Evolutionary conservation across 768 basidiomycete genomes (phyloP), one percentile per base, ranked within the genome.

Genomic region (Phlebiopsis flavidoalba): DNA sequence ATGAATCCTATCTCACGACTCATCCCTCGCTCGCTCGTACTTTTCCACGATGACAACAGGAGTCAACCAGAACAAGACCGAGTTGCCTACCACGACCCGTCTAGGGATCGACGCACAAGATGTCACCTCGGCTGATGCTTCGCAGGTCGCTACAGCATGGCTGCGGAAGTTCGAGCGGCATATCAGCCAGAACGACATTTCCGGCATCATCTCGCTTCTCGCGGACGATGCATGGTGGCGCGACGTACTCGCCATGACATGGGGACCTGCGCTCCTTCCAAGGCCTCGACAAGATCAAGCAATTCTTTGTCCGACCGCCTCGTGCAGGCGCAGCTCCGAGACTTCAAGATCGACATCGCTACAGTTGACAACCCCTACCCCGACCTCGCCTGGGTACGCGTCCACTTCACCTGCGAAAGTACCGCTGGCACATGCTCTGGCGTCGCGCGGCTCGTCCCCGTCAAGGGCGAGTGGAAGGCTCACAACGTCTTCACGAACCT

Each of bases 401-500:
- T 56, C 14, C 64, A 68, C 31, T 77, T 83, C 70, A 71, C 74
- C 21, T 80, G 86, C 65, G 73, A 77, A 60, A 77, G 73, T 35
- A 72, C 65, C n/a, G 66, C 74, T 14, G 79, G 77, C 0, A 67
- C 71, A 50, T 75, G 70, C 40, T 59, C 51, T 53, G 82, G 80
- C 36, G 65, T 85, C 54, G 74, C 80, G 54, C 78, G 80, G 37
- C 71, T 81, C 10, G 76, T 85, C 43, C 81, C 76, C 24, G 53
- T 72, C 35, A 72, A 74, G 17, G 72, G 76, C 56, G 65, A 65
- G 8, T 83, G 82, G 81, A 78, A 78, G 64, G 79, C 81, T 5
- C 76, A 79, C 63, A 72, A 72, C 4, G 64, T 80, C 46, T 81
- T 78, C 67, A 86, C 83, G 26, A 76, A 76, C 60, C 74, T 86